phyloP scores from a whole-genome alignment of 495 filamentous ascomycete genomes.

The Letharia lupina region DNA sequence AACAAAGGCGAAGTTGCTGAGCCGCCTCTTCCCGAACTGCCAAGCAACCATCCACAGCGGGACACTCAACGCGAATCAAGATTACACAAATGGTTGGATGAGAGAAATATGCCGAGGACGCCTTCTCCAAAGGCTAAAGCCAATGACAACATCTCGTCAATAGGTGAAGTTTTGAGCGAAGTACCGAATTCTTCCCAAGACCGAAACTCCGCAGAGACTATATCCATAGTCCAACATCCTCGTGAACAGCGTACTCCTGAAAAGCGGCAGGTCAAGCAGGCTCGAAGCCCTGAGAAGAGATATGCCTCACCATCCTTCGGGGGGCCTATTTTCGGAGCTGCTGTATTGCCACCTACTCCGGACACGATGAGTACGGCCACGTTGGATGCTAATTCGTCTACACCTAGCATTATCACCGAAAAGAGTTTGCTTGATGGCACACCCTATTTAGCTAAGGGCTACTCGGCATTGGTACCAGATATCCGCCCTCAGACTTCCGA shows the following conservation, averaged over 20 bases:
- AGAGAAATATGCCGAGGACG: conserved; percentile 12
- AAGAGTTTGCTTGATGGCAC: conserved; percentile 20
- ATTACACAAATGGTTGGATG: conserved; percentile 20
- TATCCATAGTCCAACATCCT: not conserved
- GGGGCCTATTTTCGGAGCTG: conserved; percentile 19
- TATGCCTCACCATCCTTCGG: conserved; percentile 12
- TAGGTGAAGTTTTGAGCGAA: conserved; percentile 17
- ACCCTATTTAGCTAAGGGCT: conserved; percentile 8
- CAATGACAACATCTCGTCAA: conserved; percentile 17
- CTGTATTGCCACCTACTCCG: conserved; percentile 23
- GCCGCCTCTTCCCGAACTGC: not conserved
- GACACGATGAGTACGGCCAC: conserved; percentile 24
- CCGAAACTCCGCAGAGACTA: not conserved
- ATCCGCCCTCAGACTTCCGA: conserved; percentile 5
- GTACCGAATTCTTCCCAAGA: not conserved
- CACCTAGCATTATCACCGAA: conserved; percentile 24
- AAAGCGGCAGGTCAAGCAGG: conserved; percentile 11
- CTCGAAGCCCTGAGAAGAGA: conserved; percentile 13
- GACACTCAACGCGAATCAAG: conserved; percentile 18
- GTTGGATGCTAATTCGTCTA: conserved; percentile 21
- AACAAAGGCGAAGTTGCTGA: not conserved
- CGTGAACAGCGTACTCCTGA: conserved; percentile 10
- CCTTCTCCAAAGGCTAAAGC: conserved; percentile 8
- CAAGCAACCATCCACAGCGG: not conserved
- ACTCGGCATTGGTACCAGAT: not conserved